Evolutionary conservation across 2,329 filamentous ascomycete genomes (phyloP).

Genomic region (Alternaria alternata): DNA sequence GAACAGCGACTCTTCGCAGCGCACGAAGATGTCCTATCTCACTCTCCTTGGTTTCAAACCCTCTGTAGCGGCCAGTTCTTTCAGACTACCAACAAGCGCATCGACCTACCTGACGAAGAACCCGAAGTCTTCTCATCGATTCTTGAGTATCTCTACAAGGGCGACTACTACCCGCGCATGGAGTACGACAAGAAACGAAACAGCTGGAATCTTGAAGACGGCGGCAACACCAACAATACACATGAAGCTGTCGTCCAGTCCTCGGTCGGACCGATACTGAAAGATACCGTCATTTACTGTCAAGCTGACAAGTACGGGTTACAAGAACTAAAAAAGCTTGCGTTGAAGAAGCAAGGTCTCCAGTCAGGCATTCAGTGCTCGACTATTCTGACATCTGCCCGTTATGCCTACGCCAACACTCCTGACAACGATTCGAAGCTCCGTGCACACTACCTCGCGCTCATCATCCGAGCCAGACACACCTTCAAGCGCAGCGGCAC

Average conservation of each 20-base stretch:
- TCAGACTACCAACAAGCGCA: conserved; percentile 70
- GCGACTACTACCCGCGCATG: conserved; percentile 87
- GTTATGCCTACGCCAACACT: conserved; percentile 88
- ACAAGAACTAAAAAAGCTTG: conserved; percentile 82
- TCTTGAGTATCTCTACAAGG: conserved; percentile 92
- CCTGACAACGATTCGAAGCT: conserved; percentile 91
- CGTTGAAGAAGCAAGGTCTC: conserved; percentile 87
- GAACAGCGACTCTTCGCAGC: conserved; percentile 89
- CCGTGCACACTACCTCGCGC: conserved; percentile 86
- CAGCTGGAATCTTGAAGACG: conserved; percentile 81
- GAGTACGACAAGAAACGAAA: conserved; percentile 82
- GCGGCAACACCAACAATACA: conserved; percentile 49
- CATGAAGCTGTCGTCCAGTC: conserved; percentile 67
- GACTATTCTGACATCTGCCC: conserved; percentile 86
- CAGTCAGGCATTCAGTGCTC: conserved; percentile 83
- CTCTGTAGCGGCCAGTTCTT: conserved; percentile 70
- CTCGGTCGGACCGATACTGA: conserved; percentile 71
- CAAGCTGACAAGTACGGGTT: conserved; percentile 84
- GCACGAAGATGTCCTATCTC: conserved; percentile 82
- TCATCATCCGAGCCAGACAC: conserved; percentile 86
- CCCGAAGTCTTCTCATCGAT: conserved; percentile 91
- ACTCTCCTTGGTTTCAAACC: conserved; percentile 80
- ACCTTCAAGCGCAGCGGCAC: conserved; percentile 94
- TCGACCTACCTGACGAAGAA: conserved; percentile 83
- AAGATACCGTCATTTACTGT: conserved; percentile 91